Base-by-base conservation (phyloP, 1,139 yeast species). In the Hyphopichia wangnamkhiaoensis region DNA sequence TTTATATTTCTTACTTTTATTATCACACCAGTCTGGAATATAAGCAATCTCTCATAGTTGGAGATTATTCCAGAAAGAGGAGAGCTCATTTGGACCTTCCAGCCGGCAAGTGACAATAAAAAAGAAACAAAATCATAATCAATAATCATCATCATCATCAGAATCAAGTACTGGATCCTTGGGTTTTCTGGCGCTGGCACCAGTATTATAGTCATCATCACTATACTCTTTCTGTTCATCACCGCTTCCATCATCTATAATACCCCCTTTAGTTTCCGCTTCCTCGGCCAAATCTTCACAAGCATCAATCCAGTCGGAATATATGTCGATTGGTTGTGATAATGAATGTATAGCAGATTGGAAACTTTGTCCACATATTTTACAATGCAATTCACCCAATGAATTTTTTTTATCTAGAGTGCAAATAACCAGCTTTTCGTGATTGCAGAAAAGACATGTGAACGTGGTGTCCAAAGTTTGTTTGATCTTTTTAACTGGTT, bases 291-390 rank as follows among this genome's bases (percentile, higher is more conserved):
- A 94, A 38, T 94, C 96, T 56, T 93, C 98, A 59, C 96, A 93
- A 1, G 98, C 98, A 68, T 93, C 98, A 42, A 90, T 90, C 98
- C 98, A 93, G 59, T 91, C 98, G 37, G 96, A 86, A 59, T 93
- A 93, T 18, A 93, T 88, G 61, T 93, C 98, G 31, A 93, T 91
- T 0, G 98, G 96, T 45, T 84, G 91, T 1, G 90, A 80, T 40
- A 85, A 70, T 34, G 85, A 80, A 60, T 89, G 89, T 51, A 91
- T 89, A 35, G 93, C 80, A 3, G 96, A 82, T 60, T 91, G 98
- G 69, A 93, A 94, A 35, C 81, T 79, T 58, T 93, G 98, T 1
- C 98, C 98, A 60, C 98, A 93, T 21, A 91, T 86, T 60, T 93
- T 93, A 62, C 98, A 93, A 46, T 80, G 82, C 45, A 93, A 68